Evolutionary conservation across 768 basidiomycete genomes (phyloP).

Genomic region (Kwoniella dejecticola): DNA sequence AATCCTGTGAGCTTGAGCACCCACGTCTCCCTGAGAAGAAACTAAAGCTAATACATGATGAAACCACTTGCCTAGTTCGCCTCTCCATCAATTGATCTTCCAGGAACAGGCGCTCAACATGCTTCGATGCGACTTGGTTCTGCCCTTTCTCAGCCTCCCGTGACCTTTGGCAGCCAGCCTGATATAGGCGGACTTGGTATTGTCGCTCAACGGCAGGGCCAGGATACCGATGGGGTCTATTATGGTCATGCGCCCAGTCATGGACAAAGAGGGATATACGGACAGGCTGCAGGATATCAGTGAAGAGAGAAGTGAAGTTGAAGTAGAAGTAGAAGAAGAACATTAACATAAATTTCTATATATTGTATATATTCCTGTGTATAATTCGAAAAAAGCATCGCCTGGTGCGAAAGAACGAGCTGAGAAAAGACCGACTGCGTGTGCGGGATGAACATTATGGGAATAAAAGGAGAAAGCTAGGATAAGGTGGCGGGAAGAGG

Average conservation of each 20-base stretch:
- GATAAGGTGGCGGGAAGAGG: no score
- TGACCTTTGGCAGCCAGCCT: constrained; percentile 49
- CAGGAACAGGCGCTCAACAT: constrained; percentile 24
- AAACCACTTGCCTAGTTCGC: constrained; percentile 37
- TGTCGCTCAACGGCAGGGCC: constrained; percentile 20
- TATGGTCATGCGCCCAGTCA: no score
- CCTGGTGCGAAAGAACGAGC: constrained; percentile 4
- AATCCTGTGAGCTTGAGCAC: constrained; percentile 56
- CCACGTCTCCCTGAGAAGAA: constrained; percentile 3
- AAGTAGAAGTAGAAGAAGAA: neutral
- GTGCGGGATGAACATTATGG: no score
- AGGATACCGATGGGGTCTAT: constrained; percentile 6
- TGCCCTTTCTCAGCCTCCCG: constrained; percentile 27
- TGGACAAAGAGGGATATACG: constrained; percentile 17
- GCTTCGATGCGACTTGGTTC: constrained; percentile 23
- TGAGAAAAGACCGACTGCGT: no score
- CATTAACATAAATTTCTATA: neutral
- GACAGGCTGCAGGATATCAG: constrained; percentile 20
- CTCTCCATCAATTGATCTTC: constrained; percentile 48
- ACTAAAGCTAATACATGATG: neutral
- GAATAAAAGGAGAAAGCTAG: no score
- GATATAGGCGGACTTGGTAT: constrained; percentile 54
- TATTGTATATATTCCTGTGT: neutral
- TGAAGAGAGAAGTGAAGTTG: no score
- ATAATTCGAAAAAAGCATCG: neutral